These are phyloP conservation scores for Beta vulgaris DNA, from an alignment of 148 eudicot species.

Conservation along the genomic window DNA sequence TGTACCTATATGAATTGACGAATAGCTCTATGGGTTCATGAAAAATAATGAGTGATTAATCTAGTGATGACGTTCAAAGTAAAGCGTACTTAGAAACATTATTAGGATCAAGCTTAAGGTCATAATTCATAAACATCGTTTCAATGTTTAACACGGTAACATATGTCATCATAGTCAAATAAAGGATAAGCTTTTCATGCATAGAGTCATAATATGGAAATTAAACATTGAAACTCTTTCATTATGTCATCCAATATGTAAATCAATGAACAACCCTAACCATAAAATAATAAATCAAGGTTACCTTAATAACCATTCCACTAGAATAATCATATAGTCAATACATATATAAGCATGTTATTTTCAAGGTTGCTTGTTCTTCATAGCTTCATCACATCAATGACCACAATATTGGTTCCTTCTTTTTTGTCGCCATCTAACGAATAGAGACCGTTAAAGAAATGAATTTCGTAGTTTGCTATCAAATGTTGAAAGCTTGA, in stretches of 20 bases:
- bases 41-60: background rate
- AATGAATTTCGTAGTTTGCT: background rate
- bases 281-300: background rate
- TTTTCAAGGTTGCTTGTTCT: background rate
- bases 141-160: background rate
- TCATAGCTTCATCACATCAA: background rate
- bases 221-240: background rate
- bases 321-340: background rate
- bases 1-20: background rate
- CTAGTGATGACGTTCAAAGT: background rate
- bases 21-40: background rate
- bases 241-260: constrained; percentile 4
- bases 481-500: constrained; percentile 6
- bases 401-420: background rate
- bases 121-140: background rate
- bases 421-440: background rate
- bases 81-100: background rate
- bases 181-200: background rate
- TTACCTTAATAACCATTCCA: background rate
- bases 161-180: constrained; percentile 2
- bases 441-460: background rate
- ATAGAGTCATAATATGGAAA: background rate
- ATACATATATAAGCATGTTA: background rate
- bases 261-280: background rate
- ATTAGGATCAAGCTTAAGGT: background rate